Evolutionary conservation across 148 eudicot species (phyloP), one percentile per base, ranked within the genome.

Genomic region (Euryodendron excelsum): DNA sequence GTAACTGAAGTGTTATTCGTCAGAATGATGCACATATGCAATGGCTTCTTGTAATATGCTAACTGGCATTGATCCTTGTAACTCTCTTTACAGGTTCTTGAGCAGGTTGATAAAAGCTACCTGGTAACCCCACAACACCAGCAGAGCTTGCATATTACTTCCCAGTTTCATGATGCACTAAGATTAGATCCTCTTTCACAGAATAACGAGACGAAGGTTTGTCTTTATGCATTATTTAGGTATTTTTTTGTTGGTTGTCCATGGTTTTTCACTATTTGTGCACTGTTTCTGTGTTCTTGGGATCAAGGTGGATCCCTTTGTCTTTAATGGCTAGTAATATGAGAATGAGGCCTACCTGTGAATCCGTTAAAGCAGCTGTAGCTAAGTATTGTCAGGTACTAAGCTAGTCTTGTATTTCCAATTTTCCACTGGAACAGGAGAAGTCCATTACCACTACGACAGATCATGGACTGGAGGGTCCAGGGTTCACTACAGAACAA

Each of bases 121-220:
- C 78, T 80, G 53, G 77, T 60, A 17, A 84, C 77, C 72, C 25
- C 88, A 25, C 89, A 89, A 53, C 50, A 86, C 66, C 98, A 88
- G 67, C 89, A 89, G 77, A 88, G 72, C 84, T 84, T 90, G 91
- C 95, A 88, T 56, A 81, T 93, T 50, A 89, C 98, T 77, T 89
- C 96, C 72, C 98, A 92, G 75, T 94, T 96, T 70, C 95, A 80
- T 69, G 87, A 87, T 68, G 92, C 90, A 48, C 75, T 93, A 76
- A 89, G 83, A 77, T 52, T 92, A 83, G 88, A 85, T 25, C 74
- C 91, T 78, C 77, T 72, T 27, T 79, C 84, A 80, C 86, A 83
- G 67, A 85, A 71, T 59, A 78, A 63, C 73, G 92, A 85, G 73
- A 74, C 85, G 17, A 86, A 90, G 99, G 99, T 93, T 63, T 39